These are phyloP conservation scores for Gossypioides kirkii DNA, from an alignment of 345 rosid genomes.

Conservation along the genomic window DNA sequence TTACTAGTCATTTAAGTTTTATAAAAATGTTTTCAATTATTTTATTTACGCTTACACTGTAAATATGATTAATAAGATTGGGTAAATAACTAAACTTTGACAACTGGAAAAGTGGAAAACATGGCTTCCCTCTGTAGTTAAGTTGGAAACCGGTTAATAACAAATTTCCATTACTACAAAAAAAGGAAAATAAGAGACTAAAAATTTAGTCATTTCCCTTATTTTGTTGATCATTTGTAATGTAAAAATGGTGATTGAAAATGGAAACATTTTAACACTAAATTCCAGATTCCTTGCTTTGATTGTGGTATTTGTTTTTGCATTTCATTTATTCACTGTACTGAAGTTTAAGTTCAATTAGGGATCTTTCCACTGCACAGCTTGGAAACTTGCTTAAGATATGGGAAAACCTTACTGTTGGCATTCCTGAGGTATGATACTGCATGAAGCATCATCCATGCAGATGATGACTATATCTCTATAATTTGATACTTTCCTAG, in stretches of 20 bases:
- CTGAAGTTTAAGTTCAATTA: constrained; percentile 26
- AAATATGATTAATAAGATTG: neutral
- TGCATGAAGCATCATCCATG: constrained; percentile 9
- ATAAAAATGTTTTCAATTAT: neutral
- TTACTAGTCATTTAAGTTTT: neutral
- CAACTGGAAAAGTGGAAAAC: neutral
- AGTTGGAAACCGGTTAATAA: neutral
- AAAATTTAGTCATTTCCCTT: neutral
- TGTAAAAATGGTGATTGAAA: constrained; percentile 4
- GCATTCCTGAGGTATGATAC: constrained; percentile 51
- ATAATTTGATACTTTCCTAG: neutral
- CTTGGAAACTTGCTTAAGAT: constrained; percentile 47
- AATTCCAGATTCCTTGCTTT: neutral
- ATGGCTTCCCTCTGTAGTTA: neutral
- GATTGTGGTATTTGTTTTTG: neutral
- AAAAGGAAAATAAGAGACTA: neutral
- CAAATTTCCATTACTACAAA: neutral
- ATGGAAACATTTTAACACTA: neutral
- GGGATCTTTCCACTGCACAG: constrained; percentile 64
- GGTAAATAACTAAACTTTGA: neutral
- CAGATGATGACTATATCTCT: neutral
- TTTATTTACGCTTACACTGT: neutral
- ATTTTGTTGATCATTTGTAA: neutral
- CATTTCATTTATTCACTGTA: neutral
- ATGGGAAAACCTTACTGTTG: constrained; percentile 58